Evolutionary conservation across 2,329 filamentous ascomycete species (phyloP).

Genomic region (Cercospora zeae-maydis): DNA sequence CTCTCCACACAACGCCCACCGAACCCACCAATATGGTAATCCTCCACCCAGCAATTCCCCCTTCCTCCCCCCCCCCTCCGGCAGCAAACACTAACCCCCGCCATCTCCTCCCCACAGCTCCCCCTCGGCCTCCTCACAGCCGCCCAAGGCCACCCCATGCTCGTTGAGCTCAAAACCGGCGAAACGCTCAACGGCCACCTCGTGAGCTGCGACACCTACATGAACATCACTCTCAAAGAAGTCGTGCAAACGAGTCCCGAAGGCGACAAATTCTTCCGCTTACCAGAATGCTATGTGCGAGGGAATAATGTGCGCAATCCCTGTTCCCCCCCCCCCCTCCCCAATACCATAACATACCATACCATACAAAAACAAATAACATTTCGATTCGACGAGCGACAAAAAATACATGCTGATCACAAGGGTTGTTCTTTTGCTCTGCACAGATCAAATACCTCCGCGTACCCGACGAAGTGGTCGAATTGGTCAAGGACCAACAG

Average conservation of each 20-base stretch:
- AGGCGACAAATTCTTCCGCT: constrained; percentile 85
- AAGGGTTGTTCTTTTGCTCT: background rate
- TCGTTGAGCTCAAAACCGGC: constrained; percentile 95
- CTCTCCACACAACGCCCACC: background rate
- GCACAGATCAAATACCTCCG: constrained; percentile 93
- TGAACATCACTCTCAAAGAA: constrained; percentile 97
- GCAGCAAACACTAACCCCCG: constrained; percentile 27
- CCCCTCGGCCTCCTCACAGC: constrained; percentile 81
- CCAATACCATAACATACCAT: no score
- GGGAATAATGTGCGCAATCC: constrained; percentile 78
- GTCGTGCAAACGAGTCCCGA: constrained; percentile 95
- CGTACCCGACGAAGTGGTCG: constrained; percentile 94
- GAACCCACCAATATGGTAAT: constrained; percentile 10
- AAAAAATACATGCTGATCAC: constrained; percentile 10
- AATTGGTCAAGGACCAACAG: constrained; percentile 89
- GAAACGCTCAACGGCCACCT: constrained; percentile 96
- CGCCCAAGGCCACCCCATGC: constrained; percentile 95
- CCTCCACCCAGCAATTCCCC: background rate
- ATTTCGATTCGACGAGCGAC: background rate
- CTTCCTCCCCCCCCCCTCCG: no score
- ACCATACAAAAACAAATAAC: no score
- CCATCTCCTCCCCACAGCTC: constrained; percentile 44
- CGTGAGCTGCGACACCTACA: constrained; percentile 98
- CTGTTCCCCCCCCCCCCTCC: no score
- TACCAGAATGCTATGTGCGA: constrained; percentile 93